A percentile compares a stretch with the other conserved stretches of the same genome.
Conservation (phyloP, 139 green algal species). For the Coelastrella sp. region DNA sequence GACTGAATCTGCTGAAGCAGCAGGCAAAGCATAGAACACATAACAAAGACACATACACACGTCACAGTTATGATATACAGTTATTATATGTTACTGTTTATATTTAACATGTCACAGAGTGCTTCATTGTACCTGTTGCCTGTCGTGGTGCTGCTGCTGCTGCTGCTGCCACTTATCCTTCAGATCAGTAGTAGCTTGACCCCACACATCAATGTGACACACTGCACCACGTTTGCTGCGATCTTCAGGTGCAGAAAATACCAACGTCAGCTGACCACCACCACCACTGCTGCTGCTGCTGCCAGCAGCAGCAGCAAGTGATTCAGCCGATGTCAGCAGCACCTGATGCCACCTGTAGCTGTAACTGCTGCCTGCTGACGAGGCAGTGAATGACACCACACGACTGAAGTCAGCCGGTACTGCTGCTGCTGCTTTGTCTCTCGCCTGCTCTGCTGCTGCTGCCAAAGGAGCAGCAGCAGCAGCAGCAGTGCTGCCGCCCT, state of each 20-base stretch:
- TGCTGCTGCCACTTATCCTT: neutral
- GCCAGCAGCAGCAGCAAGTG: constrained; percentile 13
- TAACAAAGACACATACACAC: no score
- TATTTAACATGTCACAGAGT: neutral
- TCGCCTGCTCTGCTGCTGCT: neutral
- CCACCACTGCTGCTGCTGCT: constrained; percentile 43
- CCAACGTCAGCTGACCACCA: constrained; percentile 1
- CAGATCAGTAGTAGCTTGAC: neutral
- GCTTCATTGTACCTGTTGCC: neutral
- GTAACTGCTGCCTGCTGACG: neutral
- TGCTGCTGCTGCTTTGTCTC: constrained; percentile 5
- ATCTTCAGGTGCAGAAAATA: constrained; percentile 1
- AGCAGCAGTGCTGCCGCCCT: neutral
- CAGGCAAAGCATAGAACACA: no score
- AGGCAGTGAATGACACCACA: neutral
- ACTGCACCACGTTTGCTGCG: neutral
- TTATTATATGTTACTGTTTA: neutral
- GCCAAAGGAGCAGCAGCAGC: neutral
- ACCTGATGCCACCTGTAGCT: constrained; percentile 41
- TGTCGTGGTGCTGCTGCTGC: constrained; percentile 9
- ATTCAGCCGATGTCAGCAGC: neutral
- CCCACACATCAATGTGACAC: constrained; percentile 40
- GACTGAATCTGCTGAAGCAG: no score
- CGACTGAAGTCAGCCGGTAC: neutral
- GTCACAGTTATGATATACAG: no score